Conservation (phyloP, 495 filamentous ascomycete species). For the Neurospora sublineolata region DNA sequence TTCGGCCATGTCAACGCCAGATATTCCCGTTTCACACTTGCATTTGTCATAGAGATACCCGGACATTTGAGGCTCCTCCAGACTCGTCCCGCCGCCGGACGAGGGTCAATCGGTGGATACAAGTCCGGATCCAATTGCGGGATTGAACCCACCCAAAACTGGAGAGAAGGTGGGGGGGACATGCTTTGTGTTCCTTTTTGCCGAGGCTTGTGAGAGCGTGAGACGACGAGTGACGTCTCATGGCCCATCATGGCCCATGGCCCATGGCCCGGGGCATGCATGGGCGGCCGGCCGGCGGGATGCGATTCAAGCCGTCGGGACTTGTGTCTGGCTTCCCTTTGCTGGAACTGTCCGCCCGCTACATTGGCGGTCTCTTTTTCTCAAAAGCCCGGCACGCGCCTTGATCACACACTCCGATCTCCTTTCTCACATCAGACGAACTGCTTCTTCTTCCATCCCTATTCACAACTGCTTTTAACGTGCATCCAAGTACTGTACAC, state of each 20-base stretch:
- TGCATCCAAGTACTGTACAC: neutral
- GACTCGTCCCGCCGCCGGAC: neutral
- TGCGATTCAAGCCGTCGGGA: neutral
- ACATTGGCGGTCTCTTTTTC: neutral
- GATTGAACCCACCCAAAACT: neutral
- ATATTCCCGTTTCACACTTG: neutral
- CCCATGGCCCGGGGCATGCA: slow-evolving; percentile 1
- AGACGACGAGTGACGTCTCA: slow-evolving; percentile 16
- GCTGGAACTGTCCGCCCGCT: neutral
- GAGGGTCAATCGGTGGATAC: neutral
- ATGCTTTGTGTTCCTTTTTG: slow-evolving; percentile 14
- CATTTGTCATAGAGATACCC: neutral
- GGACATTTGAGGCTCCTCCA: neutral
- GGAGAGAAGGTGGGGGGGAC: neutral
- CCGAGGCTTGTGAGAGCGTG: slow-evolving; percentile 17
- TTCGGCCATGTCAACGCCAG: neutral
- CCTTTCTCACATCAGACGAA: neutral
- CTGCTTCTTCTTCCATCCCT: neutral
- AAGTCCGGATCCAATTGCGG: neutral
- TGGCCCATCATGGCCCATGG: slow-evolving; percentile 21
- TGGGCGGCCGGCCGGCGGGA: neutral
- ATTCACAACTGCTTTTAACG: neutral
- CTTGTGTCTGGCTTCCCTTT: neutral
- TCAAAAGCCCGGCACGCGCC: neutral
- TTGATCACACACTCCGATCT: neutral